A percentile compares a stretch with the other conserved stretches of the same genome.
Conservation (phyloP, 352 stramenopile species). For the Pythium phragmitis region DNA sequence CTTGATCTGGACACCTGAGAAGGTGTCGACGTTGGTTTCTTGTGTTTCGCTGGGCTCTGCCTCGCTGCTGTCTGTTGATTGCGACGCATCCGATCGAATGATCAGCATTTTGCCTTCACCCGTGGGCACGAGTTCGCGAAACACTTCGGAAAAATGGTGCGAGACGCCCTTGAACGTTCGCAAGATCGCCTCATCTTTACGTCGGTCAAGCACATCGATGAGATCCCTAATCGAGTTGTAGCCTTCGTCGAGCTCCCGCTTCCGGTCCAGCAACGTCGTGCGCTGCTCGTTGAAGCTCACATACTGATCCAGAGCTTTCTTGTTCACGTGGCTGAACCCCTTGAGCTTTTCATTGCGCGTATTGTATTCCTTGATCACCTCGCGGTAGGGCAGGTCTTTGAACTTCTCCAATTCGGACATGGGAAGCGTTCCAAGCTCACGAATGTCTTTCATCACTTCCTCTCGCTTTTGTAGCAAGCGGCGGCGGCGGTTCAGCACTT, state of each 20-base stretch:
- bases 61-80: slow-evolving; percentile 15
- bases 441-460: slow-evolving; percentile 95
- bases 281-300: slow-evolving; percentile 97
- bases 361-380: slow-evolving; percentile 95
- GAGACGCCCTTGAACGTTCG: slow-evolving; percentile 98
- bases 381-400: slow-evolving; percentile 79
- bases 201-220: slow-evolving; percentile 91
- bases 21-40: slow-evolving; percentile 86
- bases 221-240: slow-evolving; percentile 87
- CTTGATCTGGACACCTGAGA: slow-evolving; percentile 97
- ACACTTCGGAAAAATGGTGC: slow-evolving; percentile 98
- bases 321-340: slow-evolving; percentile 99
- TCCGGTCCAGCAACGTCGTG: slow-evolving; percentile 90
- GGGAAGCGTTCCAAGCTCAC: slow-evolving; percentile 96
- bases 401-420: slow-evolving; percentile 93
- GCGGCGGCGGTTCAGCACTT: slow-evolving; percentile 75
- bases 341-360: slow-evolving; percentile 95
- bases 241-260: slow-evolving; percentile 95
- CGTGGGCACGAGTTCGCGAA: slow-evolving; percentile 96
- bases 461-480: slow-evolving; percentile 90
- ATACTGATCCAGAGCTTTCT: slow-evolving; percentile 99
- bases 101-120: slow-evolving; percentile 97
- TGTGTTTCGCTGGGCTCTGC: slow-evolving; percentile 6
- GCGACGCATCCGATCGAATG: slow-evolving; percentile 85
- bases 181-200: slow-evolving; percentile 99